A percentile compares a stretch with the other conserved stretches of the same genome.
Evolutionary conservation across 2,329 filamentous ascomycete genomes (phyloP).

Genomic region (Sporothrix pseudoabietina): DNA sequence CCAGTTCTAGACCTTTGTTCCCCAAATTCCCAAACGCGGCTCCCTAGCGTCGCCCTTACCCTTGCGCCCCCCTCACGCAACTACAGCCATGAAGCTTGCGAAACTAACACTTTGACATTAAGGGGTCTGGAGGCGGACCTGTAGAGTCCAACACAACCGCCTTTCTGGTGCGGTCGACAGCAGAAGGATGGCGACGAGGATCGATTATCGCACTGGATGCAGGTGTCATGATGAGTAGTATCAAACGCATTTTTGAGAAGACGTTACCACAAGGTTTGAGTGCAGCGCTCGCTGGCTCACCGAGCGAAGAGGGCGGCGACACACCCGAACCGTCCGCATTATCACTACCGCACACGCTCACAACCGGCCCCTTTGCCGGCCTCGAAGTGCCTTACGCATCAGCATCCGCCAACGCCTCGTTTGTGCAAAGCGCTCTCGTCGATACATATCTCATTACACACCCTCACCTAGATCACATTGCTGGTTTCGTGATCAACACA

Average conservation of each 20-base stretch:
- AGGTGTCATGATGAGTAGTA: conserved; percentile 83
- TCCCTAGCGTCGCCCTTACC: not conserved
- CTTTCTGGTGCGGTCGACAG: conserved; percentile 80
- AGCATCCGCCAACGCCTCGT: conserved; percentile 74
- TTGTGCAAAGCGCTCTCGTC: conserved; percentile 77
- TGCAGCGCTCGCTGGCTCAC: conserved; percentile 13
- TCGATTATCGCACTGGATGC: conserved; percentile 93
- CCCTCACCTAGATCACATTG: conserved; percentile 93
- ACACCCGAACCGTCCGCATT: conserved; percentile 35
- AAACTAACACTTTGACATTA: conserved; percentile 31
- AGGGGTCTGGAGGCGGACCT: conserved; percentile 90
- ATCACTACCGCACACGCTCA: conserved; percentile 57
- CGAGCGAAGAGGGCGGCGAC: conserved; percentile 25
- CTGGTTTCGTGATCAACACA: conserved; percentile 90
- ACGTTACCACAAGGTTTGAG: conserved; percentile 47
- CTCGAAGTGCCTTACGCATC: conserved; percentile 68
- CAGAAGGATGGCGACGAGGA: conserved; percentile 75
- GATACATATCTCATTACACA: conserved; percentile 93
- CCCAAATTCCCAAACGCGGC: not conserved
- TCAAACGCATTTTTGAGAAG: conserved; percentile 74
- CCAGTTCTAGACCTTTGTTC: not conserved
- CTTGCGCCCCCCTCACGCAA: not conserved
- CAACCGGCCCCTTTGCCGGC: conserved; percentile 76
- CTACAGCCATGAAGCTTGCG: not conserved
- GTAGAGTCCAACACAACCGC: conserved; percentile 88